A percentile compares a stretch with the other conserved stretches of the same genome.
Evolutionary conservation across 1,284 basidiomycete species (phyloP).

Genomic region (Chalciporus piperatoides): DNA sequence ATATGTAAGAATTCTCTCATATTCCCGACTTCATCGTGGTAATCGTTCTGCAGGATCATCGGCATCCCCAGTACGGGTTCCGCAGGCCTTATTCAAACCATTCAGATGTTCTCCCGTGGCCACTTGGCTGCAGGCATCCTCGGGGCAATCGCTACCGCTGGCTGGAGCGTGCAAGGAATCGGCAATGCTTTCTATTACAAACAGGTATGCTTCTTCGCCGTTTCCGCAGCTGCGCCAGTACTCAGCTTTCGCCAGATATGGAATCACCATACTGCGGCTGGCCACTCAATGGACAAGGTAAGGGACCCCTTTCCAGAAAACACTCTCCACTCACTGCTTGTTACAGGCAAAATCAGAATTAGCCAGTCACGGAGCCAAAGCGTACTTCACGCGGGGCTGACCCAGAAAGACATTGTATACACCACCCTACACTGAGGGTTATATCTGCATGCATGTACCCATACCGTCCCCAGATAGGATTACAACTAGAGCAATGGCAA

Average conservation of each 20-base stretch:
- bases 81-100: constrained; percentile 92
- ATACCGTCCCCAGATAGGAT: constrained; percentile 11
- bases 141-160: constrained; percentile 75
- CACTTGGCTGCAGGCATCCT: constrained; percentile 74
- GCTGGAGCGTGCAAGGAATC: constrained; percentile 84
- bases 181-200: constrained; percentile 84
- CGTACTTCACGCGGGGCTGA: constrained; percentile 81
- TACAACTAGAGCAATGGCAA: constrained; percentile 1
- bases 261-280: constrained; percentile 76
- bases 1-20: constrained; percentile 57
- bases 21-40: constrained; percentile 23
- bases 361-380: constrained; percentile 80
- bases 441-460: constrained; percentile 19
- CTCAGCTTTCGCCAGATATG: constrained; percentile 60
- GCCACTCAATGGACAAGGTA: constrained; percentile 81
- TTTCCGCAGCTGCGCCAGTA: constrained; percentile 7
- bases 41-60: constrained; percentile 61
- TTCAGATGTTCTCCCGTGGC: constrained; percentile 66
- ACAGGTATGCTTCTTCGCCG: constrained; percentile 46
- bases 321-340: constrained; percentile 9
- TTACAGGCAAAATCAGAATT: constrained; percentile 80
- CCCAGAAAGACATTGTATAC: constrained; percentile 1
- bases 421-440: constrained; percentile 6
- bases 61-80: constrained; percentile 91
- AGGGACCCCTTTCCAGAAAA: constrained; percentile 18